Percentiles rank a stretch among this genome's conserved stretches.
Evolutionary conservation across 129 eudicot genomes (phyloP).

Genomic region (Flaveria sonorensis): DNA sequence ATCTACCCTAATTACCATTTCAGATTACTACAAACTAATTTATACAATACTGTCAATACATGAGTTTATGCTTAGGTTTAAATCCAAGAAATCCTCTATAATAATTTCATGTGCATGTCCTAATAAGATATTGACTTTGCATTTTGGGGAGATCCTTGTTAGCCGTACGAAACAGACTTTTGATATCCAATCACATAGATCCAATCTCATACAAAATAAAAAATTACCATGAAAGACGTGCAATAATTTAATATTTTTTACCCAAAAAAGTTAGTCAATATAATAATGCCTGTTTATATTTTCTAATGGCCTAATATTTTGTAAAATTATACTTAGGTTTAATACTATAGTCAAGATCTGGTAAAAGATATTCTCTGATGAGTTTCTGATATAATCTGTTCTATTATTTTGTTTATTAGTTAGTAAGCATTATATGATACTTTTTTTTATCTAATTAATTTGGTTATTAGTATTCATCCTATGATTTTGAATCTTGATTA

Average conservation of each 20-base stretch:
- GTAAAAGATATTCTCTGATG: conserved; percentile 19
- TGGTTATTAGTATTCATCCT: not conserved
- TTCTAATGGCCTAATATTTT: not conserved
- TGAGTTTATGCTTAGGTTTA: too few species aligned
- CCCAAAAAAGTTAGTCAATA: not conserved
- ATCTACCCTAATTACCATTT: too few species aligned
- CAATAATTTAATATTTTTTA: conserved; percentile 9
- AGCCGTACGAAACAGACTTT: conserved; percentile 37
- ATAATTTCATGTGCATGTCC: not conserved
- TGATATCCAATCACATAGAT: conserved; percentile 31
- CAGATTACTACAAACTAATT: too few species aligned
- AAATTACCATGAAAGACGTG: conserved; percentile 30
- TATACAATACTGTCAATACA: too few species aligned
- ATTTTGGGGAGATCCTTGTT: conserved; percentile 12
- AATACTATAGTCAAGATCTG: not conserved
- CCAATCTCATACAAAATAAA: conserved; percentile 29
- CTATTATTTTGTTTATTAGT: not conserved
- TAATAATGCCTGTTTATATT: not conserved
- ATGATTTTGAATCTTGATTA: not conserved
- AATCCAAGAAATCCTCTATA: too few species aligned
- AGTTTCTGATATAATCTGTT: not conserved
- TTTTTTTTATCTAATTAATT: not conserved
- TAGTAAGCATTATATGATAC: not conserved
- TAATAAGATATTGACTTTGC: conserved; percentile 29
- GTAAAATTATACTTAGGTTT: not conserved